Evolutionary conservation across 306 rosid species (phyloP), one percentile per base, ranked within the genome.

Genomic region (Dryas alaskensis): DNA sequence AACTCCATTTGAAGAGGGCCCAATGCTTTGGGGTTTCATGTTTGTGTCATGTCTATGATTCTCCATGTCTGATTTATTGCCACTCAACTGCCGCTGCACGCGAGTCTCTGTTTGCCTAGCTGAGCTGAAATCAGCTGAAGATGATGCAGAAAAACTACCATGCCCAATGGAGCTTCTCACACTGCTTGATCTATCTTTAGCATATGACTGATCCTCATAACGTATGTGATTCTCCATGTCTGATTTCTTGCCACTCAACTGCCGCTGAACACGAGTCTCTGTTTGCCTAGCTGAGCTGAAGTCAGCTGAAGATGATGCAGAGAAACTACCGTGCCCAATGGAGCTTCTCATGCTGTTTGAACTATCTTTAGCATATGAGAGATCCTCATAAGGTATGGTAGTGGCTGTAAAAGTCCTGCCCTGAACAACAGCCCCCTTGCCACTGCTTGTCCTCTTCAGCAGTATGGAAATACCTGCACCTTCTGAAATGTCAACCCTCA

Each of bases 391-490:
- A 69, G 88, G 82, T 72, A 89, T 82, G 80, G 81, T 80, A 57
- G 86, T 50, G 64, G 97, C 92, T 14, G 91, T 82, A 80, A 87
- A 91, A 60, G 82, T 81, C 76, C 92, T 87, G 55, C 92, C 86
- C 76, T 73, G 95, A 75, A 91, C 69, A 69, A 89, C 81, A 40
- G 84, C 84, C 73, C 92, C 98, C 81, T 86, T 92, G 82, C 59
- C 81, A 80, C 92, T 92, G 90, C 86, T 86, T 76, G 92, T 86
- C 78, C 93, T 85, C 84, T 82, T 89, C 79, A 92, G 82, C 78
- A 92, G 81, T 79, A 90, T 83, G 68, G 98, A 92, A 80, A 92
- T 92, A 69, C 98, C 98, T 1, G 89, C 78, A 67, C 97, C 91
- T 81, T 89, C 97, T 42, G 84, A 74, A 73, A 82, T 47, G 78